Base-by-base conservation (phyloP, 2,329 filamentous ascomycete species). In the Raffaelea albimanens region DNA sequence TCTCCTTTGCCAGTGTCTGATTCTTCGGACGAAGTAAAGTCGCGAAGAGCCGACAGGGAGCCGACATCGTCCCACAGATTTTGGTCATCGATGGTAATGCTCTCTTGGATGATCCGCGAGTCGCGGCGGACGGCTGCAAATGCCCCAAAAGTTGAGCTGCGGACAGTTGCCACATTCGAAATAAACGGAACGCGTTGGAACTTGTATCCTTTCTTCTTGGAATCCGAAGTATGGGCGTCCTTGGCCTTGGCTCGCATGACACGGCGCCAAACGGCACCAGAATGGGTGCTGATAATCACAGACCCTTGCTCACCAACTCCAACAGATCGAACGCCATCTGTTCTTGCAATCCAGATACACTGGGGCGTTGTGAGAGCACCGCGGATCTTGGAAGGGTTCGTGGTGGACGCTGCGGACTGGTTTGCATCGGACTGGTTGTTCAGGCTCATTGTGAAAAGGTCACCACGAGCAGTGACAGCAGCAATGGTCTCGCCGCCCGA, bases 401-500 rank as follows among this genome's bases (percentile, higher is more conserved):
- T 96, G 0, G 91, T 96, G 0, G 90, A 96, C 3, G 80, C 76
- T 9, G 71, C 73, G 1, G 67, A 60, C 39, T 80, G 74, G 18
- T 38, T 8, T 2, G 71, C 66, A 48, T 91, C 86, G 5, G 71
- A 67, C 49, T 80, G 83, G 52, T 80, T 75, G 52, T 80, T 87
- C 22, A 95, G 77, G 44, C 82, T 77, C 54, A 96, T 78, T 0
- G 89, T 94, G 59, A 89, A 98, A 5, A 96, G 76, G 56, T 97
- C 90, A 1, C 93, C 93, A 47, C 81, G 81, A 23, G 76, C 83
- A 0, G 88, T 93, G 46, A 97, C 68, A 1, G 90, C 90, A 52
- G 88, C 93, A 48, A 98, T 91, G 0, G 88, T 95, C 57, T 95
- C 89, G 7, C 89, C 91, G 16, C 89, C 90, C 16, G 86, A 85